Percentiles rank a stretch among this genome's conserved stretches.
These are phyloP conservation scores for Bromus sterilis DNA, from an alignment of 176 grass and related monocot species.

Conservation along the genomic window DNA sequence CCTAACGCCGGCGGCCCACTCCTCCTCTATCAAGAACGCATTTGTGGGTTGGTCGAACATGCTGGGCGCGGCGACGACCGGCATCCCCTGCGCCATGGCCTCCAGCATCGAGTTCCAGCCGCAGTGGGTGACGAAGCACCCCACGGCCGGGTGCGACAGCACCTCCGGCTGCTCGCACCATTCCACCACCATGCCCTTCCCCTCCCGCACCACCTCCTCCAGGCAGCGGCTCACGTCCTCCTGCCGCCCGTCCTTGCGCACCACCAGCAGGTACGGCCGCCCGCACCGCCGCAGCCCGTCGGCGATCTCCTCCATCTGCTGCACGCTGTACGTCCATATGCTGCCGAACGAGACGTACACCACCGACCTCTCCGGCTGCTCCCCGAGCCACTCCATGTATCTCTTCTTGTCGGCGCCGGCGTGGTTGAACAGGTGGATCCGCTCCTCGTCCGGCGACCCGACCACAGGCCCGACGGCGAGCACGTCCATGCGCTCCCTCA, in stretches of 20 bases:
- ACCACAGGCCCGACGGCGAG: conserved; percentile 35
- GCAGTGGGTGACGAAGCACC: too few relatives aligned
- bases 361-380: conserved; percentile 29
- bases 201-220: too few relatives aligned
- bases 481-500: background rate
- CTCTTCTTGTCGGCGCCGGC: too few relatives aligned
- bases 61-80: conserved; percentile 27
- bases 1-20: background rate
- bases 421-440: too few relatives aligned
- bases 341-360: conserved; percentile 58
- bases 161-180: conserved; percentile 47
- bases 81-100: conserved; percentile 35
- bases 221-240: background rate
- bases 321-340: background rate
- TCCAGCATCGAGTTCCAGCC: too few relatives aligned
- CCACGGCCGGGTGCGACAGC: conserved; percentile 23
- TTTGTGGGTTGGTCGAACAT: background rate
- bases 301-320: conserved; percentile 33
- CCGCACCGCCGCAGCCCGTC: conserved; percentile 4
- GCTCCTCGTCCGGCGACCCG: too few relatives aligned
- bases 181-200: conserved; percentile 44
- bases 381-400: conserved; percentile 38
- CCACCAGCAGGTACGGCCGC: conserved; percentile 45
- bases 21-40: background rate
- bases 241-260: background rate